Percentiles rank a stretch among this genome's conserved stretches.
Evolutionary conservation across 495 filamentous ascomycete genomes (phyloP).

Genomic region (Lasiosphaeria ovina): DNA sequence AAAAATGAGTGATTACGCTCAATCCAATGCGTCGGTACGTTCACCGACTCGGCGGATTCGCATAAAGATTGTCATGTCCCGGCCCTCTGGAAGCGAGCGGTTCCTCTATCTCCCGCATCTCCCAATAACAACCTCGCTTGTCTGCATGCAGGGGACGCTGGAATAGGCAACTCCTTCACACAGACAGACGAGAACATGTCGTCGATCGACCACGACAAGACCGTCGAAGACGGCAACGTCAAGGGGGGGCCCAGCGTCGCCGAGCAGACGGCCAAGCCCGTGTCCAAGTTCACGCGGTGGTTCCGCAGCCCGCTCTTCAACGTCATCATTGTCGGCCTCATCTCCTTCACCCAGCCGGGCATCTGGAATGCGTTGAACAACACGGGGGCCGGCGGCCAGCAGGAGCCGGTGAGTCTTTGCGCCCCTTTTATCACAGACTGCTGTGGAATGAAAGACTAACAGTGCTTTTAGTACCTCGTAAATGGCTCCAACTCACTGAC

Average conservation of each 20-base stretch:
- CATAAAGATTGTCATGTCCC: too few relatives aligned
- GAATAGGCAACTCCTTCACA: too few relatives aligned
- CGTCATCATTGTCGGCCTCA: constrained; percentile 53
- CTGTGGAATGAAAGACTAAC: too few relatives aligned
- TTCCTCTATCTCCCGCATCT: too few relatives aligned
- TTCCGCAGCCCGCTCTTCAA: constrained; percentile 57
- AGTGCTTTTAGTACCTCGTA: constrained; percentile 37
- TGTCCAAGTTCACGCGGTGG: constrained; percentile 37
- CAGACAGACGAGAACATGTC: constrained; percentile 16
- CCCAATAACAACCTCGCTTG: too few relatives aligned
- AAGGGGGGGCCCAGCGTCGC: not conserved
- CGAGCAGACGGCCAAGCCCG: constrained; percentile 21
- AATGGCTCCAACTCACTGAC: constrained; percentile 60
- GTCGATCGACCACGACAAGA: constrained; percentile 16
- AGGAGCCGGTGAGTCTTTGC: constrained; percentile 34
- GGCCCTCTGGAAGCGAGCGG: too few relatives aligned
- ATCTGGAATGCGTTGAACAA: constrained; percentile 61
- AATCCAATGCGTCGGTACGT: too few relatives aligned
- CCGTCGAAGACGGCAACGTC: constrained; percentile 15
- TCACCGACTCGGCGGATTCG: too few relatives aligned
- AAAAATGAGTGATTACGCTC: too few relatives aligned
- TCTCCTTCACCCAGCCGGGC: constrained; percentile 57
- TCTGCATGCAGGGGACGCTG: too few relatives aligned
- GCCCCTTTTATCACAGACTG: too few relatives aligned
- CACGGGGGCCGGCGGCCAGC: constrained; percentile 57